These are phyloP conservation scores for Ajuga reptans DNA, from an alignment of 305 asterid species.

Conservation along the genomic window DNA sequence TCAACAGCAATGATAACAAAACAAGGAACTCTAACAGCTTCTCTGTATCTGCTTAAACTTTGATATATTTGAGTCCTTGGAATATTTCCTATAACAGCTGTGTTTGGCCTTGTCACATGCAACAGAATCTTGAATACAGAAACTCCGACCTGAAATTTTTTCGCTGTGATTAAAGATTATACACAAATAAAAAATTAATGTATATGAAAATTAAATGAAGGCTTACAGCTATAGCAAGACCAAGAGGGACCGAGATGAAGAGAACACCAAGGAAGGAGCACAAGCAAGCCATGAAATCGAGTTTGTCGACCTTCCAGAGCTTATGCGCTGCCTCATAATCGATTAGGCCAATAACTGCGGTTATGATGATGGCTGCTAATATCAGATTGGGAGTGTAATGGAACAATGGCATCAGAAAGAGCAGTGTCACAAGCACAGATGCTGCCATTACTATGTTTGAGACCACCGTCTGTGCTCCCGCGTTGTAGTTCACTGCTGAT, in stretches of 20 bases:
- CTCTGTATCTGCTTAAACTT: slow-evolving; percentile 51
- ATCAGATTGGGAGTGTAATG: slow-evolving; percentile 77
- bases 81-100: slow-evolving; percentile 56
- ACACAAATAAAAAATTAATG: no score
- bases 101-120: slow-evolving; percentile 89
- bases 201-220: background rate
- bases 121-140: slow-evolving; percentile 83
- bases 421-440: slow-evolving; percentile 63
- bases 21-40: slow-evolving; percentile 59
- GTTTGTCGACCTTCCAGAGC: slow-evolving; percentile 88
- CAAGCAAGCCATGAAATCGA: slow-evolving; percentile 76
- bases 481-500: slow-evolving; percentile 85
- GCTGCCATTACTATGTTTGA: slow-evolving; percentile 81
- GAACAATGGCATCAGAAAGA: slow-evolving; percentile 84
- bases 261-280: slow-evolving; percentile 86
- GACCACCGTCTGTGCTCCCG: slow-evolving; percentile 72
- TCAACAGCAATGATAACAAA: slow-evolving; percentile 65
- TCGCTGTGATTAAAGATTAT: no score
- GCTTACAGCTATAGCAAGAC: slow-evolving; percentile 84
- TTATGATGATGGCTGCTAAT: slow-evolving; percentile 76
- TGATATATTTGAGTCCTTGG: slow-evolving; percentile 78
- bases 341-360: slow-evolving; percentile 83
- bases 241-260: slow-evolving; percentile 86
- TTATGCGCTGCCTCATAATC: slow-evolving; percentile 59
- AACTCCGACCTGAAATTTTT: slow-evolving; percentile 54